phyloP scores from a whole-genome alignment of 805 yeast species.

The Tetrapisispora namnaoensis region DNA sequence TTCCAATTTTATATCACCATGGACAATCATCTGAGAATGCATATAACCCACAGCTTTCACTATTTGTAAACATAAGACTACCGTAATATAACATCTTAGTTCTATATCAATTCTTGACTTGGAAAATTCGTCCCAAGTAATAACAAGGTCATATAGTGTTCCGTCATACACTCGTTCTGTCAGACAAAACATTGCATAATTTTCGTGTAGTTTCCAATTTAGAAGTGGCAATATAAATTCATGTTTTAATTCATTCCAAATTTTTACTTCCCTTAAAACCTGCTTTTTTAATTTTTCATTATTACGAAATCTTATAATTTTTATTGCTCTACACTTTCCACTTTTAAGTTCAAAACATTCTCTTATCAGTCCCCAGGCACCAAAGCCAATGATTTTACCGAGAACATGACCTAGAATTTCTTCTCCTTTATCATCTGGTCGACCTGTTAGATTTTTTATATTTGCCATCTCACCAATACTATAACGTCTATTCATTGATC shows the following conservation, averaged over 20 bases:
- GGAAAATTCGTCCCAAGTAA: constrained; percentile 49
- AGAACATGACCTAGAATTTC: constrained; percentile 49
- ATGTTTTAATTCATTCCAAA: constrained; percentile 68
- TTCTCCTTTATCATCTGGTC: constrained; percentile 57
- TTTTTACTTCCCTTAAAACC: constrained; percentile 58
- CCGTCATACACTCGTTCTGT: constrained; percentile 66
- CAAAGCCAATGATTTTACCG: constrained; percentile 73
- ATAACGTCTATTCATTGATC: background rate
- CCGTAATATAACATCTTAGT: constrained; percentile 29
- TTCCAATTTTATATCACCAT: constrained; percentile 77
- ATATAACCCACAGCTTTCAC: constrained; percentile 51
- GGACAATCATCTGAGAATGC: constrained; percentile 52
- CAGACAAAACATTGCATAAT: constrained; percentile 56
- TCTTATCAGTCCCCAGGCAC: constrained; percentile 83
- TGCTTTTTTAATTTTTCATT: constrained; percentile 44
- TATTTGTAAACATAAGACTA: constrained; percentile 42
- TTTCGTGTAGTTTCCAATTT: constrained; percentile 49
- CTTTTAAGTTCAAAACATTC: constrained; percentile 41
- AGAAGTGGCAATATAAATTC: constrained; percentile 53
- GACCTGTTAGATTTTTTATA: background rate
- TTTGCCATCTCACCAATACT: background rate
- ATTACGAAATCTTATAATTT: constrained; percentile 44
- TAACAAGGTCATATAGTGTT: constrained; percentile 66
- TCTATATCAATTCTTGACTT: constrained; percentile 24
- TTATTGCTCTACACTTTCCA: constrained; percentile 45